These are phyloP conservation scores for Xylaria sp. DNA, from an alignment of 2,329 filamentous ascomycete species.

Conservation along the genomic window DNA sequence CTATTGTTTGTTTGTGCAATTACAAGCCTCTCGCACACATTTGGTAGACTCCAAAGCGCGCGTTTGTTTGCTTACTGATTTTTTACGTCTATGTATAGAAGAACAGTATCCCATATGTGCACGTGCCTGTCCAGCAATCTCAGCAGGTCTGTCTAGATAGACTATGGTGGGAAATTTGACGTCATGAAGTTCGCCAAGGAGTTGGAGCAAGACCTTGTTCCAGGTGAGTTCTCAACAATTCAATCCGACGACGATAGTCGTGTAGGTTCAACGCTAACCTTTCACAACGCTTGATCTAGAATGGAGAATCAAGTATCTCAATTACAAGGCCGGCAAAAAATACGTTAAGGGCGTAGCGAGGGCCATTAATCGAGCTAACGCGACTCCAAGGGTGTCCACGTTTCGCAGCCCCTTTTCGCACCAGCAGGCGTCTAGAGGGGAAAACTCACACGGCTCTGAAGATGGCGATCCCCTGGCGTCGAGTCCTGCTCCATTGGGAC, in stretches of 20 bases:
- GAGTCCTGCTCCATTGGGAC: slow-evolving; percentile 47
- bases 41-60: slow-evolving; percentile 1
- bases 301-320: slow-evolving; percentile 93
- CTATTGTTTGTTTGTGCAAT: not conserved
- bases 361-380: slow-evolving; percentile 72
- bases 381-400: slow-evolving; percentile 58
- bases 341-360: slow-evolving; percentile 84
- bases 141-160: not conserved
- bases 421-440: slow-evolving; percentile 38
- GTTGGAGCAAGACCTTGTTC: slow-evolving; percentile 87
- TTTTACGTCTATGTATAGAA: not conserved
- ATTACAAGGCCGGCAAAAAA: slow-evolving; percentile 97
- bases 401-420: slow-evolving; percentile 46
- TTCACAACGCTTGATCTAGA: slow-evolving; percentile 58
- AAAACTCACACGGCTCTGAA: slow-evolving; percentile 26
- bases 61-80: slow-evolving; percentile 6
- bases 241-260: not conserved
- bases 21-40: not conserved
- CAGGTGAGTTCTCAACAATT: slow-evolving; percentile 62
- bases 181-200: slow-evolving; percentile 79
- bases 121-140: not conserved
- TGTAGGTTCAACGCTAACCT: slow-evolving; percentile 5
- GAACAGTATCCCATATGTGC: not conserved
- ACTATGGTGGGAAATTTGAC: slow-evolving; percentile 41
- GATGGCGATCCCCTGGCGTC: slow-evolving; percentile 44